A percentile compares a stretch with the other conserved stretches of the same genome.
These are phyloP conservation scores for Prillingera fragicola DNA, from an alignment of 1,284 basidiomycete species.

Conservation along the genomic window DNA sequence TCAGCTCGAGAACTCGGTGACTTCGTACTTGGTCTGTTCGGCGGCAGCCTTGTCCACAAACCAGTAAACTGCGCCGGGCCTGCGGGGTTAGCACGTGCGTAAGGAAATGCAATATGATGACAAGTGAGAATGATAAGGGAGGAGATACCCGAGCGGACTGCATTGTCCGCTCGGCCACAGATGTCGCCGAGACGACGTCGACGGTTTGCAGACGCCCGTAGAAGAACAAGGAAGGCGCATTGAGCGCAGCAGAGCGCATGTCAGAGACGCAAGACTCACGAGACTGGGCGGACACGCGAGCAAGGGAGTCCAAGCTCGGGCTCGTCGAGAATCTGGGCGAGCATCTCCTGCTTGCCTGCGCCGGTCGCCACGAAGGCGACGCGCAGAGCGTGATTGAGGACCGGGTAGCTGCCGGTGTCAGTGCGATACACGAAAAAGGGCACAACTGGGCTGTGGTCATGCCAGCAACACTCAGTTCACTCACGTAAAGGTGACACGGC, in stretches of 20 bases:
- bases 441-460: background rate
- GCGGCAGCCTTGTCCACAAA: conserved; percentile 80
- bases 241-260: background rate
- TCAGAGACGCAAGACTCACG: conserved; percentile 45
- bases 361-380: conserved; percentile 85
- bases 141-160: no score
- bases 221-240: no score
- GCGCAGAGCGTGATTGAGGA: conserved; percentile 83
- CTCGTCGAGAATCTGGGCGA: conserved; percentile 69
- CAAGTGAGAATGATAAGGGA: no score
- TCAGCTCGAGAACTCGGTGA: conserved; percentile 41
- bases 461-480: background rate
- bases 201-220: no score
- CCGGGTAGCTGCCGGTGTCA: conserved; percentile 56
- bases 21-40: conserved; percentile 51
- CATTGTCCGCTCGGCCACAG: no score
- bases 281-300: conserved; percentile 69
- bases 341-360: conserved; percentile 72
- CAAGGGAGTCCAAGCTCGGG: conserved; percentile 78
- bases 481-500: conserved; percentile 75
- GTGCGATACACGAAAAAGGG: conserved; percentile 3
- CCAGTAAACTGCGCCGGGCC: conserved; percentile 82
- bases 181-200: no score
- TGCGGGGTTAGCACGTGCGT: no score
- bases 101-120: no score